Percentiles rank a stretch among this genome's conserved stretches.
These are phyloP conservation scores for Neolentinus lepideus DNA, from an alignment of 1,284 basidiomycete genomes.

Conservation along the genomic window DNA sequence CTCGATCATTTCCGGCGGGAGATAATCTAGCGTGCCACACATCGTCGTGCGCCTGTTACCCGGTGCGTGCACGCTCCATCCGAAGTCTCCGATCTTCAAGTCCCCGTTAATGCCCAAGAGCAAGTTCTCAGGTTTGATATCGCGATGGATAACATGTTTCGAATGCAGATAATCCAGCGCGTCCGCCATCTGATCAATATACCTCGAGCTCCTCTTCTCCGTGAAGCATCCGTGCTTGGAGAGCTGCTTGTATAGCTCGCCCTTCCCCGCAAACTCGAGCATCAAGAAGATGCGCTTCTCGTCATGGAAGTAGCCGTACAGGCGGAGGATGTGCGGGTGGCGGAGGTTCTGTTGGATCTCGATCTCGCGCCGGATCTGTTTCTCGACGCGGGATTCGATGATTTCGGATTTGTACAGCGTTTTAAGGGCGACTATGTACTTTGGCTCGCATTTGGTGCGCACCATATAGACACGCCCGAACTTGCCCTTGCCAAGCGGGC, in stretches of 20 bases:
- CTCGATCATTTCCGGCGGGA: constrained; percentile 99
- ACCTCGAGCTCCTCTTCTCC: constrained; percentile 81
- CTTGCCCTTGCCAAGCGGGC: constrained; percentile 96
- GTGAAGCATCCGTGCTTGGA: constrained; percentile 82
- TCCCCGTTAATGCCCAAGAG: constrained; percentile 94
- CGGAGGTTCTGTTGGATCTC: constrained; percentile 98
- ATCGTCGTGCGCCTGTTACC: constrained; percentile 84
- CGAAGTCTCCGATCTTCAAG: constrained; percentile 98
- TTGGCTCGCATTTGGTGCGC: constrained; percentile 75
- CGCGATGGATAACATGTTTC: constrained; percentile 98
- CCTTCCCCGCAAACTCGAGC: constrained; percentile 94
- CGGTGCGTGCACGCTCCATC: constrained; percentile 98
- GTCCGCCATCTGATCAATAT: constrained; percentile 98
- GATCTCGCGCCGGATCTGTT: constrained; percentile 94
- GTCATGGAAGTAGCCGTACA: constrained; percentile 98
- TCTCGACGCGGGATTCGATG: constrained; percentile 81
- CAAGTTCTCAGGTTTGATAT: constrained; percentile 99
- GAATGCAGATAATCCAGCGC: constrained; percentile 89
- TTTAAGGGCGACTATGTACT: constrained; percentile 96
- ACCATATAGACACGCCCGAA: constrained; percentile 99
- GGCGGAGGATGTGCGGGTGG: constrained; percentile 90
- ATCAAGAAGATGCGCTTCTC: constrained; percentile 97
- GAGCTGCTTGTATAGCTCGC: constrained; percentile 95
- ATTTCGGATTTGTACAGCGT: constrained; percentile 97
- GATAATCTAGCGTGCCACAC: constrained; percentile 94